Evolutionary conservation across 805 yeast species (phyloP), one percentile per base, ranked within the genome.

Genomic region (Starmerella sp.): DNA sequence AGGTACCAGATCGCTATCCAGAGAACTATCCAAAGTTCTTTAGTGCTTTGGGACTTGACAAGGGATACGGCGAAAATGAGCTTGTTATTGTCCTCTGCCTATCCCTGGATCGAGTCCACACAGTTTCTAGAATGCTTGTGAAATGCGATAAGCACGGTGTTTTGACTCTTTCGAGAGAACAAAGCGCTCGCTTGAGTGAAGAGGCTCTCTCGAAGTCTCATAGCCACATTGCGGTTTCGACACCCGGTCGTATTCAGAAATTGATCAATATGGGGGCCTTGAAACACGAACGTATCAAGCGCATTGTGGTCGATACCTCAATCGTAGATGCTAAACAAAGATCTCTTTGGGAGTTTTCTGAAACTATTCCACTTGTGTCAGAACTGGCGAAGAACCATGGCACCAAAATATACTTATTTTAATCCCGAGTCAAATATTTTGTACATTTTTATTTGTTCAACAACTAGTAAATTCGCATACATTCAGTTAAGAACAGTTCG

Each of bases 101-200:
- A 74, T 86, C 95, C 0, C 93, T 95, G 10, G 72, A 88, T 29
- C 76, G 97, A 61, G 93, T 88, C 1, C 91, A 96, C 64, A 96
- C 90, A 63, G 76, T 88, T 2, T 83, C 78, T 65, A 77, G 95
- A 60, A 80, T 85, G 1, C 64, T 78, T 68, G 59, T 64, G 30
- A 53, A 74, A 69, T 66, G 75, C 63, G 54, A 72, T 41, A 76
- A 41, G 14, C 55, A 79, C 10, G 78, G 82, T 0, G 78, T 88
- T 4, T 62, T 86, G 48, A 87, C 86, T 66, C 66, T 87, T 48
- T 86, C 87, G 63, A 78, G 83, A 58, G 87, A 87, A 69, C 86
- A 85, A 66, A 82, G 83, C 60, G 65, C 85, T 47, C 75, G 77
- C 35, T 83, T 82, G 44, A 95, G 87, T 67, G 80, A 42, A 65